Evolutionary conservation across 257 asterid species (phyloP), one percentile per base, ranked within the genome.

Genomic region (Linderniella brevidens): DNA sequence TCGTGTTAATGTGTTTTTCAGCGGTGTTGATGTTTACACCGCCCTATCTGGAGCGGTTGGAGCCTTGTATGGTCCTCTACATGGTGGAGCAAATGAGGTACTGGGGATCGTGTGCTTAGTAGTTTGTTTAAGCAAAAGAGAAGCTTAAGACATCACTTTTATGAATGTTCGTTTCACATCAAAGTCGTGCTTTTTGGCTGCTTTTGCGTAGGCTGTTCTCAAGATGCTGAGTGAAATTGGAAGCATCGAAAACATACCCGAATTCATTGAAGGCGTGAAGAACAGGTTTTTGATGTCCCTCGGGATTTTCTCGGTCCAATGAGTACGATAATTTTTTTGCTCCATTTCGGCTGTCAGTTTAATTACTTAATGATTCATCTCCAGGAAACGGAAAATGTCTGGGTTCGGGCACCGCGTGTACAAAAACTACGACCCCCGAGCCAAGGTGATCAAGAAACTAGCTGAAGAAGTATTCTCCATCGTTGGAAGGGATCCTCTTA

Each of bases 51-150:
- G 98, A 58, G 95, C 98, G 16, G 98, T 84, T 62, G 98, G 98
- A 61, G 98, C 98, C 41, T 61, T 88, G 76, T 88, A 88, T 69
- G 98, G 98, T 53, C 95, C 98, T 41, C 95, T 88, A 62, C 98
- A 88, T 62, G 98, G 98, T 64, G 98, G 98, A 59, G 98, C 98
- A 8, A 88, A 84, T 55, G 98, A 88, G 93, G 98, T 87, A 77
- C 16, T 16, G 38, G 3, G 18, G 49, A 42, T 37, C 45, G 45
- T 47, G 32, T 25, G 32, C 4, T 25, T 25, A 25, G 32, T 25
- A 25, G 32, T 3, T 25, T 25, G 32, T 25, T 25, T 25, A 2
- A 25, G 32, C 32, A 6, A 25, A 25, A 25, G 32, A 25, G 32
- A 25, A 25, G 32, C 32, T 25, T 25, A 25, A 2, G 32, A 25